Percentiles rank a stretch among this genome's conserved stretches.
Evolutionary conservation across 225 moss, liverwort and hornwort genomes (phyloP).

Genomic region (Physcomitrium patens): DNA sequence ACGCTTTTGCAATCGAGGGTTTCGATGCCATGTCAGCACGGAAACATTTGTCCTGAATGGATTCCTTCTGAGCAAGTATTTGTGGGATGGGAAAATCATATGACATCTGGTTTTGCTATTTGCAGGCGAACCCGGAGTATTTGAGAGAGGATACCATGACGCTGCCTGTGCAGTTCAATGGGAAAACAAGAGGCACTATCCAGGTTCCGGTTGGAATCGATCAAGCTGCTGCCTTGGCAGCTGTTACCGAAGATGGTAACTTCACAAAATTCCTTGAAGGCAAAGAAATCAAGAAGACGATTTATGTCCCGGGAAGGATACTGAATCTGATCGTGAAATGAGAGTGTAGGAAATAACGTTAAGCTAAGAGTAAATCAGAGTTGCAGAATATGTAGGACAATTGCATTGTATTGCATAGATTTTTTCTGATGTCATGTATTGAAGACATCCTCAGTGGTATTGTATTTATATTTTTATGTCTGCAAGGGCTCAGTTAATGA

Average conservation of each 20-base stretch:
- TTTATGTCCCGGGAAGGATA: conserved; percentile 92
- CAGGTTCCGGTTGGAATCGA: conserved; percentile 72
- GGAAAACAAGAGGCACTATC: conserved; percentile 83
- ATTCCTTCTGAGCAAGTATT: not conserved
- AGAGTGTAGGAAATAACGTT: conserved; percentile 35
- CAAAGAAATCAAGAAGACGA: conserved; percentile 79
- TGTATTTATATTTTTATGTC: not conserved
- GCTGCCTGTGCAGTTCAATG: conserved; percentile 87
- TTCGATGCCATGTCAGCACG: not conserved
- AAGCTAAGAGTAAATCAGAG: conserved; percentile 48
- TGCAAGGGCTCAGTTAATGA: no score
- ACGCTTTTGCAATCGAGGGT: not conserved
- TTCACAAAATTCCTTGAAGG: conserved; percentile 82
- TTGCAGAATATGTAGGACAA: conserved; percentile 18
- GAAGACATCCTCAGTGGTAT: conserved; percentile 22
- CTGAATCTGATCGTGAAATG: conserved; percentile 81
- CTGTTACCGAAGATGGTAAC: conserved; percentile 59
- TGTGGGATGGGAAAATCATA: not conserved
- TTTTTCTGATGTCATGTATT: conserved; percentile 29
- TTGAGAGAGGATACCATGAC: conserved; percentile 82
- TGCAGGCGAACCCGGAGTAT: conserved; percentile 71
- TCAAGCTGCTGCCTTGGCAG: conserved; percentile 69
- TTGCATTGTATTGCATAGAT: conserved; percentile 38
- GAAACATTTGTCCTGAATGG: not conserved
- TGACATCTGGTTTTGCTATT: not conserved